A percentile compares a stretch with the other conserved stretches of the same genome.
Conservation (phyloP, 2,329 filamentous ascomycete species). For the Thielaviopsis punctulata region DNA sequence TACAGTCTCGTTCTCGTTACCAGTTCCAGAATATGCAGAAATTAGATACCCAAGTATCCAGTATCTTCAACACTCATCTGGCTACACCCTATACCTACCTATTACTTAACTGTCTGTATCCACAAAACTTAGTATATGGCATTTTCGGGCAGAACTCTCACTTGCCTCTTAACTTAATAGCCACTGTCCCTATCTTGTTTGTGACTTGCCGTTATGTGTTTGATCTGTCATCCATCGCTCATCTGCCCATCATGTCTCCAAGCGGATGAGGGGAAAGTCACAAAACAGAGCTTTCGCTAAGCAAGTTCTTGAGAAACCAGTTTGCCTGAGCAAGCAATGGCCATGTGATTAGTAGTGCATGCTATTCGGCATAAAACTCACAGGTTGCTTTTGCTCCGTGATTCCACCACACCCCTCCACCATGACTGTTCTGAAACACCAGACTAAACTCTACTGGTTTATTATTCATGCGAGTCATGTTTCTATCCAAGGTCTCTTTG, state of each 20-base stretch:
- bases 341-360: too few species aligned
- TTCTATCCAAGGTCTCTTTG: neutral
- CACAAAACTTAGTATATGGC: neutral
- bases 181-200: too few species aligned
- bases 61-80: too few species aligned
- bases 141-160: too few species aligned
- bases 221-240: neutral
- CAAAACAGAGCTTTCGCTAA: neutral
- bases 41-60: too few species aligned
- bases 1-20: neutral
- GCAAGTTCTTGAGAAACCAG: neutral
- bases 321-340: too few species aligned
- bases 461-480: neutral
- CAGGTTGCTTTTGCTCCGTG: neutral
- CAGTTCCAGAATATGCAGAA: neutral
- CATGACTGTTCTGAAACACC: neutral
- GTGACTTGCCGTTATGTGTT: neutral
- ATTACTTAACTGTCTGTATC: too few species aligned
- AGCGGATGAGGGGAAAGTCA: neutral
- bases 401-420: neutral
- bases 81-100: too few species aligned
- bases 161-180: too few species aligned
- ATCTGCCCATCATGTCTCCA: neutral
- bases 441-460: neutral
- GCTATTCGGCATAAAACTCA: too few species aligned